Base-by-base conservation (phyloP, 2,329 filamentous ascomycete species). In the Lomentospora prolificans region DNA sequence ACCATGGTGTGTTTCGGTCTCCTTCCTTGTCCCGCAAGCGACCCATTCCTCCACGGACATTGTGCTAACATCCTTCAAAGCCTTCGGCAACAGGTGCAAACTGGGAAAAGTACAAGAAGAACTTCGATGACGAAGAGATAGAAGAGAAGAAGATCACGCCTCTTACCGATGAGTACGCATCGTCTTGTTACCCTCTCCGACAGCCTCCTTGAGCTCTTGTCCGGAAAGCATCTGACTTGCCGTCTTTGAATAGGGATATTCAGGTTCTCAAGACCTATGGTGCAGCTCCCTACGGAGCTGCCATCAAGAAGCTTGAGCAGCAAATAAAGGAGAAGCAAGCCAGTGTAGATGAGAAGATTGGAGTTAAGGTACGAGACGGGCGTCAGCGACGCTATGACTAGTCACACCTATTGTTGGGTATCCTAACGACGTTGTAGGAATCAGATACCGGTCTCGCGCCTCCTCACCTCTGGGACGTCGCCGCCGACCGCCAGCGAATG, bases 61-160 rank as follows among this genome's bases (percentile, higher is more conserved):
- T 60, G 63, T 67, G 60, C 69, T 63, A 58, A 65, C 56, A 10
- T 28, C 68, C 76, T 25, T 19, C 64, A 70, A 82, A 96, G 91
- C 91, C 91, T 80, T 92, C 89, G 77, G 92, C 94, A 73, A 95
- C 87, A 66, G 94, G 94, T 70, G 76, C 81, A 73, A 89, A 84
- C 81, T 99, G 94, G 94, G 94, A 99, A 81, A 97, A 97, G 79
- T 97, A 96, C 80, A 83, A 89, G 77, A 96, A 97, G 81, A 91
- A 86, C 69, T 99, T 89, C 69, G 92, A 87, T 68, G 94, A 99
- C 68, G 94, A 99, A 66, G 94, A 97, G 72, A 79, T 91, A 72
- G 90, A 95, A 71, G 94, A 99, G 81, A 99, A 99, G 86, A 99
- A 99, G 84, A 99, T 99, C 69, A 92, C 90, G 58, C 94, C 94